Evolutionary conservation across 148 eudicot species (phyloP).

Genomic region (Rhododendron kiyosumense): DNA sequence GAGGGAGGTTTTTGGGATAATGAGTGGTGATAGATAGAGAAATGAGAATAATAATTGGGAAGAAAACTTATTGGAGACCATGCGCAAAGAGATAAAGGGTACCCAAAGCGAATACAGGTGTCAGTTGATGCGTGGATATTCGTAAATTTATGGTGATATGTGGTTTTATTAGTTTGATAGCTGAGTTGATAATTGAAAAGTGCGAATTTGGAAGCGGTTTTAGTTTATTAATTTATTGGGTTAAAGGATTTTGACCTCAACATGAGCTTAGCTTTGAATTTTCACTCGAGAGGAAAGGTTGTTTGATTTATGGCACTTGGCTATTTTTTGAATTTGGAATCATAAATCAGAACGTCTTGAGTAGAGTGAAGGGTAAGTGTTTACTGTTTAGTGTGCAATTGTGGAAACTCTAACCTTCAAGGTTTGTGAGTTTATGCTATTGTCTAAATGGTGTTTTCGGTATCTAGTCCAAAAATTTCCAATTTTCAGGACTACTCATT

Average conservation of each 20-base stretch:
- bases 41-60: too few species aligned
- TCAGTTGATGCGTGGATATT: not conserved
- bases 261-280: not conserved
- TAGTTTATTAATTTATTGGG: not conserved
- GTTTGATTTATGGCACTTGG: not conserved
- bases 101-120: too few species aligned
- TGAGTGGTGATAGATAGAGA: too few species aligned
- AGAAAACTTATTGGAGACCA: too few species aligned
- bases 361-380: too few species aligned
- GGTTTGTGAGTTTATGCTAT: not conserved
- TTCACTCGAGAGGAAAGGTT: not conserved
- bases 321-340: not conserved
- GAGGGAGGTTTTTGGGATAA: too few species aligned
- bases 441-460: not conserved
- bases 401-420: not conserved
- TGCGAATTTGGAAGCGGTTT: not conserved
- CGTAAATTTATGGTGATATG: not conserved
- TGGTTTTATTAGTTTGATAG: not conserved
- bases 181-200: too few species aligned
- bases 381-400: not conserved
- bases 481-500: too few species aligned
- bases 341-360: not conserved
- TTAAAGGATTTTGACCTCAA: not conserved
- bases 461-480: not conserved
- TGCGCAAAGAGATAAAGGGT: too few species aligned